These are phyloP conservation scores for Musa acuminata DNA, from an alignment of 176 grass and related monocot genomes.

Conservation along the genomic window DNA sequence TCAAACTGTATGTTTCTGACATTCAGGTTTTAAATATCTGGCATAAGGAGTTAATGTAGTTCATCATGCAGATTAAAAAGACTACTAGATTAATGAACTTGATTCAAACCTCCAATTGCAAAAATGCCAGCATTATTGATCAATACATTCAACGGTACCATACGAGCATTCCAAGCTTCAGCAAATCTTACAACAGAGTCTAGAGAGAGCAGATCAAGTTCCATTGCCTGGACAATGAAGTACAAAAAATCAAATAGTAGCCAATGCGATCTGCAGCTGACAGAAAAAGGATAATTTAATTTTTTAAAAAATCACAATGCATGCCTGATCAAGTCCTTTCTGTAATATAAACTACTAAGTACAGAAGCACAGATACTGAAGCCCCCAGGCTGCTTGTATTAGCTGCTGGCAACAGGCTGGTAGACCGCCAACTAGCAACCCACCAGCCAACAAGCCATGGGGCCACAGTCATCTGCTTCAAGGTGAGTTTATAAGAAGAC, in stretches of 20 bases:
- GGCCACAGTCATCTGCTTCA: neutral
- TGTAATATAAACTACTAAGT: neutral
- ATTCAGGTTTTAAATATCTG: neutral
- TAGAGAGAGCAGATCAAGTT: constrained; percentile 85
- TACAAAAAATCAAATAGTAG: neutral
- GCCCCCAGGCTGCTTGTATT: neutral
- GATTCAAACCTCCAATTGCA: constrained; percentile 68
- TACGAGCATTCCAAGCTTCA: constrained; percentile 83
- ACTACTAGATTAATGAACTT: neutral
- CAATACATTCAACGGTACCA: constrained; percentile 68
- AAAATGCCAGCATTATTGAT: constrained; percentile 98
- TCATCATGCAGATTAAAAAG: neutral
- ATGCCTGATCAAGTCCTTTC: neutral
- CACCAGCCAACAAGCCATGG: too few relatives aligned
- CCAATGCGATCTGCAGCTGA: neutral
- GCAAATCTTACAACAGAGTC: constrained; percentile 86
- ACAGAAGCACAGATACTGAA: neutral
- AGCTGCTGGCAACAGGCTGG: neutral
- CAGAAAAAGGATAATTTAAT: neutral
- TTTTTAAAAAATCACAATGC: neutral
- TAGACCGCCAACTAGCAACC: too few relatives aligned
- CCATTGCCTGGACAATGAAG: constrained; percentile 62
- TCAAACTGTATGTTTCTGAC: neutral
- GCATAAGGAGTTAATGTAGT: neutral
- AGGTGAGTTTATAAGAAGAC: neutral